Percentiles rank a stretch among this genome's conserved stretches.
These are phyloP conservation scores for Hyaloperonospora arabidopsidis DNA, from an alignment of 352 stramenopile species.

Conservation along the genomic window DNA sequence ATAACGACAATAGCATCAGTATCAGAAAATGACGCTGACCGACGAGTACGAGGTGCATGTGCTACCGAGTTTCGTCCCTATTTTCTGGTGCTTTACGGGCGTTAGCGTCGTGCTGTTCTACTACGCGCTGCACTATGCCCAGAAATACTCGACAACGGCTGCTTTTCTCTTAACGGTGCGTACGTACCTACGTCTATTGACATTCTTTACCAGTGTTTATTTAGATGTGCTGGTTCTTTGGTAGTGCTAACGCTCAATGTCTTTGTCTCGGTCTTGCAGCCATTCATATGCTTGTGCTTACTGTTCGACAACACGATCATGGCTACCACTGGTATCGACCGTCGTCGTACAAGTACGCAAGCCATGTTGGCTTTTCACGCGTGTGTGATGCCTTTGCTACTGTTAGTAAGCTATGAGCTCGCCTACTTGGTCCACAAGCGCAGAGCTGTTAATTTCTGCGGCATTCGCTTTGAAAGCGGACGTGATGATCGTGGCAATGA, in stretches of 20 bases:
- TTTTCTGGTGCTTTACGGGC: conserved; percentile 69
- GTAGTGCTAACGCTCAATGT: conserved; percentile 2
- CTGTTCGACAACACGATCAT: conserved; percentile 78
- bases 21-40: conserved; percentile 5
- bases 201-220: too few species aligned
- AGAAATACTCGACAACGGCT: conserved; percentile 63
- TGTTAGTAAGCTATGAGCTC: conserved; percentile 86
- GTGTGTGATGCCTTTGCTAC: conserved; percentile 75
- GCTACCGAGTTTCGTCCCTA: conserved; percentile 36
- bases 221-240: background rate
- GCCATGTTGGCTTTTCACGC: conserved; percentile 77
- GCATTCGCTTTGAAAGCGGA: conserved; percentile 80
- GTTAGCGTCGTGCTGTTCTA: conserved; percentile 59
- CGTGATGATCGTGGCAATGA: conserved; percentile 25
- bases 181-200: too few species aligned
- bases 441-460: conserved; percentile 86
- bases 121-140: conserved; percentile 62
- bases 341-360: conserved; percentile 40
- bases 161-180: conserved; percentile 70
- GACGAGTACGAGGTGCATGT: conserved; percentile 39
- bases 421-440: conserved; percentile 88
- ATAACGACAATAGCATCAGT: background rate
- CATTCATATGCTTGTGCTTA: conserved; percentile 73
- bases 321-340: conserved; percentile 67
- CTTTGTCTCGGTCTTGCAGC: conserved; percentile 24